These are phyloP conservation scores for Starmerella tilneyi DNA, from an alignment of 805 yeast genomes.

Conservation along the genomic window DNA sequence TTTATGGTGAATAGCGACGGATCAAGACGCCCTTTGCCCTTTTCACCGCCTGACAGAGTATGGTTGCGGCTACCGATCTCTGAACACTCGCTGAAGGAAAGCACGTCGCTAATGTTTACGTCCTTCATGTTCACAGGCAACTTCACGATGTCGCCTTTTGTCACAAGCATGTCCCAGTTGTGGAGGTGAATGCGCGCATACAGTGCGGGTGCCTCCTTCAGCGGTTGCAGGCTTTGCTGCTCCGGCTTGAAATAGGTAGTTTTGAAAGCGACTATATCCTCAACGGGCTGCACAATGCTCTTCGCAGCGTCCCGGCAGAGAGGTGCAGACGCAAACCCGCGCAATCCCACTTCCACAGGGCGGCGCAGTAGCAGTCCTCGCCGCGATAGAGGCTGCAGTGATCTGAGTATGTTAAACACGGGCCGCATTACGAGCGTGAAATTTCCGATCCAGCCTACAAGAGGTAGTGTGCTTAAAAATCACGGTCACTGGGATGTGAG, in stretches of 20 bases:
- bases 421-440: conserved; percentile 5
- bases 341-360: neutral
- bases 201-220: conserved; percentile 55
- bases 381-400: neutral
- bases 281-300: conserved; percentile 8
- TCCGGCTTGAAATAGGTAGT: conserved; percentile 26
- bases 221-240: conserved; percentile 41
- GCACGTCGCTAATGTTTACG: conserved; percentile 74
- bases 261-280: conserved; percentile 23
- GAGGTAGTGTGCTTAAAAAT: too few relatives aligned
- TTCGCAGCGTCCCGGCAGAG: neutral
- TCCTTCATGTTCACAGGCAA: conserved; percentile 69
- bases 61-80: conserved; percentile 78
- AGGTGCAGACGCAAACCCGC: neutral
- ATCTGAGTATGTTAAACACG: conserved; percentile 3
- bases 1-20: conserved; percentile 47
- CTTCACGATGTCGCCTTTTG: conserved; percentile 77
- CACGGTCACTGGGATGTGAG: too few relatives aligned
- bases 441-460: too few relatives aligned
- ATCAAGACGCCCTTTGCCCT: conserved; percentile 35
- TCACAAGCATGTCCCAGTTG: conserved; percentile 75
- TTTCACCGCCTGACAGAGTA: conserved; percentile 44
- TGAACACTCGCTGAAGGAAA: conserved; percentile 62
- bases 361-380: neutral
- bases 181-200: conserved; percentile 79